Evolutionary conservation across 139 green algal species (phyloP), one percentile per base, ranked within the genome.

Genomic region (Chlamydomonas sp.): DNA sequence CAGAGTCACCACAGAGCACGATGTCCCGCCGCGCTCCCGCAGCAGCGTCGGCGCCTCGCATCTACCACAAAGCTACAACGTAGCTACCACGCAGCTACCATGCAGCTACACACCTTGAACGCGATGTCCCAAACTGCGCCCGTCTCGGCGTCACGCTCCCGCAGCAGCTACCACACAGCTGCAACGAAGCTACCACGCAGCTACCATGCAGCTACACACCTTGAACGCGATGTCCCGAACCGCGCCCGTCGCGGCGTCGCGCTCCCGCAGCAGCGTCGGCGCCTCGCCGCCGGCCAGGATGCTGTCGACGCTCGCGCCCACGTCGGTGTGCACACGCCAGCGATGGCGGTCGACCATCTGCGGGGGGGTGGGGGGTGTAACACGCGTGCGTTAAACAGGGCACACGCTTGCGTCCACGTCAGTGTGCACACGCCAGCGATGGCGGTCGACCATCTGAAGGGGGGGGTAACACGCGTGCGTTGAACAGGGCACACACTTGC

Each of bases 361-460:
- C 2, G n/a, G n/a, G n/a, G n/a, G n/a, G n/a, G n/a, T n/a, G n/a
- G n/a, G n/a, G n/a, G n/a, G n/a, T n/a, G n/a, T n/a, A n/a, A n/a
- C n/a, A n/a, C n/a, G n/a, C n/a, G n/a, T n/a, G n/a, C n/a, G n/a
- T n/a, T n/a, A n/a, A n/a, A n/a, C n/a, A n/a, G n/a, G n/a, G n/a
- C n/a, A n/a, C n/a, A 84, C 78, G 2, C 74, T 70, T 16, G 30
- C 5, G 3, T 38, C 74, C 10, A 79, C 31, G 38, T 84, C 71
- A n/a, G 67, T n/a, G 54, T 83, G 73, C 38, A 84, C 66, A 16
- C 59, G 30, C 78, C 78, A 84, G 22, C 43, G n/a, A 1, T 63
- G 34, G 20, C 73, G 54, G 24, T 94, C 88, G n/a, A 88, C 73
- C 92, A 97, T 97, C 83, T 97, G 91, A 2, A n/a, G n/a, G n/a